phyloP scores from a whole-genome alignment of 176 grass and related monocot genomes.

The Bothriochloa decipiens region DNA sequence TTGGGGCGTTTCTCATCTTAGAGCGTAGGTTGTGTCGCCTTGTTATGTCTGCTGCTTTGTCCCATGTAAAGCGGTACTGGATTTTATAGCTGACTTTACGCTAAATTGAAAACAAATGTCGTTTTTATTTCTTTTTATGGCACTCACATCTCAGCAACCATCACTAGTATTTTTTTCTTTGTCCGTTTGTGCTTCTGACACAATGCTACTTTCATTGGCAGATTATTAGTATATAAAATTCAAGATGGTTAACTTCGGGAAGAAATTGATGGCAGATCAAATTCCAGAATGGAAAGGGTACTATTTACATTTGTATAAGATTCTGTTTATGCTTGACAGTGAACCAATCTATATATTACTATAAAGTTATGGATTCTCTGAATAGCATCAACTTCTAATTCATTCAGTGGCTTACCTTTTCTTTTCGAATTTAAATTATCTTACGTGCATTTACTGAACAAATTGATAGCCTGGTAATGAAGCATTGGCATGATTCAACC shows the following conservation, averaged over 20 bases:
- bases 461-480: constrained; percentile 16
- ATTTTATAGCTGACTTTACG: background rate
- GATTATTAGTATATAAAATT: constrained; percentile 45
- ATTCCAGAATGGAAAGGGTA: constrained; percentile 89
- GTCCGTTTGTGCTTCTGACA: constrained; percentile 27
- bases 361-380: background rate
- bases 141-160: background rate
- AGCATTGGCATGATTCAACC: constrained; percentile 2
- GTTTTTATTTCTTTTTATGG: background rate
- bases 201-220: constrained; percentile 34
- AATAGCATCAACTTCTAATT: background rate
- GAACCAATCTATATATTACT: background rate
- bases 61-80: background rate
- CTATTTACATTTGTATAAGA: constrained; percentile 2
- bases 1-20: background rate
- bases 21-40: background rate
- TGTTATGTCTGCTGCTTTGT: background rate
- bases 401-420: constrained; percentile 3
- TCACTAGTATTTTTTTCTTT: background rate
- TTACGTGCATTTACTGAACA: constrained; percentile 3
- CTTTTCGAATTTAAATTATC: background rate
- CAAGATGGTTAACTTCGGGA: constrained; percentile 94
- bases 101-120: background rate
- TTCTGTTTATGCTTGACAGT: background rate
- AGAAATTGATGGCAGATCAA: constrained; percentile 76